Evolutionary conservation across 495 filamentous ascomycete genomes (phyloP), one percentile per base, ranked within the genome.

Genomic region (Daldinia loculata): DNA sequence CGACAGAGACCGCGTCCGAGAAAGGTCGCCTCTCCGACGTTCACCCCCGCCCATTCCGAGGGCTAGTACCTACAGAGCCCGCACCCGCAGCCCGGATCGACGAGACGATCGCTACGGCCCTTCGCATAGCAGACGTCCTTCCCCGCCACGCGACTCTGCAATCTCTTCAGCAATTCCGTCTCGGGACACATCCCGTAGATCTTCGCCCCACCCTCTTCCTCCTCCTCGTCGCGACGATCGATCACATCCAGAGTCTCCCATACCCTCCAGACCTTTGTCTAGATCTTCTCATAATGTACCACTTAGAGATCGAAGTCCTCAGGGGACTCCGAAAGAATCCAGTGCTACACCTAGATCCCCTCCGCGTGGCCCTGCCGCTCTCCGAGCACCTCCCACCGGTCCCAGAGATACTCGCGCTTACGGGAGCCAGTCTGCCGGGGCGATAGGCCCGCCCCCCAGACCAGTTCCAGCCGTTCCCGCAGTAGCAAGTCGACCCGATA

Each of bases 361-460:
- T 24, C 83, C 83, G 2, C 77, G 80, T 57, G 83, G 82, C 1
- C 83, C 83, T 17, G 83, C 83, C 1, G 83, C 83, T 6, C 69
- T 84, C 0, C 76, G 83, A 60, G 82, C 76, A 22, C 82, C 81
- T 6, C 83, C 83, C 6, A 84, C 79, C 0, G 83, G 83, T 0
- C 83, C 83, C 0, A 75, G 81, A 17, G 80, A 82, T 41, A 71
- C 74, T n/a, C 73, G 83, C 22, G 79, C 70, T 53, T 72, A 78
- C 43, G 71, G 80, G 7, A 60, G 79, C 24, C 80, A 82, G 43
- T 63, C 73, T 56, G 57, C 66, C 3, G 72, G 70, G 15, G 67
- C 77, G 30, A 79, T 79, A 59, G 74, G 64, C 15, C 76, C 75
- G 51, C 70, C 72, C 15, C 70, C 72, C 9, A 80, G 76, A 64